A percentile compares a stretch with the other conserved stretches of the same genome.
phyloP scores from a whole-genome alignment of 1,139 yeast genomes.

The Suhomyces kunorum region DNA sequence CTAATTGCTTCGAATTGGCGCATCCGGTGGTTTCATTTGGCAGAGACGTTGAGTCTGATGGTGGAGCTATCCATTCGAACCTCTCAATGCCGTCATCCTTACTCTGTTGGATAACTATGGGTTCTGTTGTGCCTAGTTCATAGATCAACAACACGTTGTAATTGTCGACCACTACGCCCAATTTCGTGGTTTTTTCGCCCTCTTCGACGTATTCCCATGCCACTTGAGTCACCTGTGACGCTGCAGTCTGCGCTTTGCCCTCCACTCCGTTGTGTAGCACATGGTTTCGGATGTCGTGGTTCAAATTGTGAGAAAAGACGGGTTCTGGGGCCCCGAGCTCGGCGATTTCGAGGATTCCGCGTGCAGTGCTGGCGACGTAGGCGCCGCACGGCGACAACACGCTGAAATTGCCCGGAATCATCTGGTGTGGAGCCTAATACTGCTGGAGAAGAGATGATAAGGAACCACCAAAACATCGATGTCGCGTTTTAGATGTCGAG shows the following conservation, averaged over 20 bases:
- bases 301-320: conserved; percentile 7
- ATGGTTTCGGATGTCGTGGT: conserved; percentile 8
- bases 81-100: conserved; percentile 32
- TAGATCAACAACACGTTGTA: conserved; percentile 26
- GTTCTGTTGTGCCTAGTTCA: conserved; percentile 24
- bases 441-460: not conserved
- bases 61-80: conserved; percentile 36
- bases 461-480: not conserved
- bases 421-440: not conserved
- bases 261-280: conserved; percentile 7
- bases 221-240: conserved; percentile 17
- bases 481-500: not conserved
- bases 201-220: conserved; percentile 31
- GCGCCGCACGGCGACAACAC: conserved; percentile 21
- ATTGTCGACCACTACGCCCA: conserved; percentile 30
- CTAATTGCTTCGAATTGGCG: conserved; percentile 35
- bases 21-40: conserved; percentile 27
- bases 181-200: conserved; percentile 22
- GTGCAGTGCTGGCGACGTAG: conserved; percentile 14
- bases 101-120: conserved; percentile 34
- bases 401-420: conserved; percentile 2
- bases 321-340: conserved; percentile 1
- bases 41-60: conserved; percentile 4
- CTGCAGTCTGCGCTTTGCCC: conserved; percentile 3
- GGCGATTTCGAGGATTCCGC: conserved; percentile 7